Evolutionary conservation across 2,329 filamentous ascomycete species (phyloP).

Genomic region (Aspergillus nomiae): DNA sequence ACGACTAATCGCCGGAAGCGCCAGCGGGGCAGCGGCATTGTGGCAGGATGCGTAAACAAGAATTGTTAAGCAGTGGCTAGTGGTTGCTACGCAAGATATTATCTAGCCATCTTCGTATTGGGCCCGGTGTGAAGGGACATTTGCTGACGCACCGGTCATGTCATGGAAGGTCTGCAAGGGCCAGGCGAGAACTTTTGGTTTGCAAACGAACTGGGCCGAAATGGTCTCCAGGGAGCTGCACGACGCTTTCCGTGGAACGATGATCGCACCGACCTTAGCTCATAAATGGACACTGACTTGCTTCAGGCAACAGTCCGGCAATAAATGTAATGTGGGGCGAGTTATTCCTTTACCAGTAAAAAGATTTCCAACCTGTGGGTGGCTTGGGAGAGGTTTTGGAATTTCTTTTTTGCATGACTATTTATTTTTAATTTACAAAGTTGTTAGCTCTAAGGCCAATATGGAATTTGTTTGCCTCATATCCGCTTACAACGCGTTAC

Average conservation of each 20-base stretch:
- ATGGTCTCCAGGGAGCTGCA: not conserved
- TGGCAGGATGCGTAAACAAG: not conserved
- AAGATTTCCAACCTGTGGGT: no score
- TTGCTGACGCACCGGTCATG: not conserved
- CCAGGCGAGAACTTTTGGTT: not conserved
- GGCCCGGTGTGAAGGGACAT: not conserved
- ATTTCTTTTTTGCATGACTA: not conserved
- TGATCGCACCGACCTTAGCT: not conserved
- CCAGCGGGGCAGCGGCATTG: not conserved
- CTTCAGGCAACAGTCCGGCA: not conserved
- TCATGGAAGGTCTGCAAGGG: not conserved
- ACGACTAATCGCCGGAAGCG: not conserved
- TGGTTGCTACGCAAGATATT: not conserved
- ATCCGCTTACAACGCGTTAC: no score
- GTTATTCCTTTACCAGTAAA: no score
- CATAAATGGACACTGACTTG: not conserved
- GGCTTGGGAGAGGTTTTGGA: no score
- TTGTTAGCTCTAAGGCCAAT: no score
- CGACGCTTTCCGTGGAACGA: not conserved
- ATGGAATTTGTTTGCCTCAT: no score
- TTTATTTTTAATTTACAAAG: no score
- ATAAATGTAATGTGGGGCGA: not conserved
- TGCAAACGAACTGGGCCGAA: not conserved
- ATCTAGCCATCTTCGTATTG: not conserved
- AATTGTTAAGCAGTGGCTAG: not conserved